Evolutionary conservation across 2,329 filamentous ascomycete genomes (phyloP).

Genomic region (Alternaria sp.): DNA sequence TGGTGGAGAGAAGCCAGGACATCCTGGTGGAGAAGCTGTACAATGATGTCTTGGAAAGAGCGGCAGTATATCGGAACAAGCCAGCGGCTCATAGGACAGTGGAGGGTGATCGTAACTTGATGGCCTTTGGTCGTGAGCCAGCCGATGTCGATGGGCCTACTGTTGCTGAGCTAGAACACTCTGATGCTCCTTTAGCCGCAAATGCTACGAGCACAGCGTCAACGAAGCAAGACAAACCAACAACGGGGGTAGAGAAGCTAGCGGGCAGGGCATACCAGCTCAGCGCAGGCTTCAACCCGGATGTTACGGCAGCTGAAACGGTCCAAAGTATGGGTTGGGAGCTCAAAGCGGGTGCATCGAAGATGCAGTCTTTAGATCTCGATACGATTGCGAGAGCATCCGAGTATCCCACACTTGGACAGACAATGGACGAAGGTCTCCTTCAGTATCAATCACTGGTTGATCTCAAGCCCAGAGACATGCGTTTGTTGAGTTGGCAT

Average conservation of each 20-base stretch:
- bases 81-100: constrained; percentile 73
- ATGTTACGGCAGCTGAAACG: constrained; percentile 78
- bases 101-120: constrained; percentile 81
- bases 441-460: constrained; percentile 85
- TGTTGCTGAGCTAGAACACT: constrained; percentile 77
- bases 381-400: constrained; percentile 69
- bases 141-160: constrained; percentile 65
- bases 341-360: constrained; percentile 69
- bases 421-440: constrained; percentile 92
- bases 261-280: constrained; percentile 75
- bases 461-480: constrained; percentile 84
- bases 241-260: constrained; percentile 65
- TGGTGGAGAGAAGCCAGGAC: constrained; percentile 82
- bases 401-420: constrained; percentile 78
- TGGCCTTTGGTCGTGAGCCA: constrained; percentile 84
- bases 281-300: constrained; percentile 73
- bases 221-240: constrained; percentile 56
- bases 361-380: constrained; percentile 75
- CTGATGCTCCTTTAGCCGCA: constrained; percentile 58
- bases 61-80: constrained; percentile 89
- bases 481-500: constrained; percentile 96
- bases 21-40: constrained; percentile 88
- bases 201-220: constrained; percentile 59
- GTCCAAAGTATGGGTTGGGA: constrained; percentile 85
- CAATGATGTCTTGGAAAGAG: constrained; percentile 92